Evolutionary conservation across 805 yeast species (phyloP), one percentile per base, ranked within the genome.

Genomic region (Candida golubevii): DNA sequence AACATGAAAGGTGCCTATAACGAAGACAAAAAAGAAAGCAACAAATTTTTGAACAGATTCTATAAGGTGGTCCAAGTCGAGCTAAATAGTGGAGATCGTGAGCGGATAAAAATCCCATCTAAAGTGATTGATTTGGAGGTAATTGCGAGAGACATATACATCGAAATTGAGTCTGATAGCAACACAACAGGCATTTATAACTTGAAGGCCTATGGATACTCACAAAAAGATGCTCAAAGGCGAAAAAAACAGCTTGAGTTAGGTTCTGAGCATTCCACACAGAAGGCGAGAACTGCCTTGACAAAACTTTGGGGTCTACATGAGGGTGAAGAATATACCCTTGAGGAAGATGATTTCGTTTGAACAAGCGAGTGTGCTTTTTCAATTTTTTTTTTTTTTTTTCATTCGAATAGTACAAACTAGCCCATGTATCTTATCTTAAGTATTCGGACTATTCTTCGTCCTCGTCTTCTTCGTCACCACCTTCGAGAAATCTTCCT

Each of bases 401-500:
- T 18, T 18, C 23, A 18, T 18, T 18, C 5, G 23, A 18, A 4
- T 12, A 12, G 32, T 13, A 36, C 27, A 31, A 34, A 27, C 23
- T 7, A 13, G 9, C 29, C 4, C 14, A n/a, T 12, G 35, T 34
- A 27, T 27, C 28, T 28, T 23, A n/a, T 33, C 15, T 7, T 12
- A 8, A 26, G 13, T 29, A 30, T 26, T 18, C 23, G 23, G 23
- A 5, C 48, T 52, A 48, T 46, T 80, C 88, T 31, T 78, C 88
- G 28, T 77, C 88, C 10, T 72, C 85, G 3, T 69, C 83, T 6
- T 47, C 57, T 44, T 73, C 86, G 43, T 67, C 80, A 47, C 71
- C 78, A 59, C 78, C 83, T 49, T 71, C 80, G 38, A 74, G 73
- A 53, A 76, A 67, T 51, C 70, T 73, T 43, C 74, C 72, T 70